phyloP scores from a whole-genome alignment of 2,329 filamentous ascomycete genomes.

The Macrophomina tecta region DNA sequence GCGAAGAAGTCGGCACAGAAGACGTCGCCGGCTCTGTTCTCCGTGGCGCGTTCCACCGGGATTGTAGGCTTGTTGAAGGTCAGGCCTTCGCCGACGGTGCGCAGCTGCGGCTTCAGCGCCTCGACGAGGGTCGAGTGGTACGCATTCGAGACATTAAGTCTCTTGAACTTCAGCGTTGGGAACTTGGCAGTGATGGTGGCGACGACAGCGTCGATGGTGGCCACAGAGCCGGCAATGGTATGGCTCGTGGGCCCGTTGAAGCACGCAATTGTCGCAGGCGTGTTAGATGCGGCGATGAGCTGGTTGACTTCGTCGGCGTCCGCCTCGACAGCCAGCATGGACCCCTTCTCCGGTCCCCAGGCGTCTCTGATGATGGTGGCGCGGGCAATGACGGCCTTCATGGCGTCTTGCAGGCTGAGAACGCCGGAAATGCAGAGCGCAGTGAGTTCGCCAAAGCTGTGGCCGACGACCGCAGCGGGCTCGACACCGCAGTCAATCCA shows the following conservation, averaged over 20 bases:
- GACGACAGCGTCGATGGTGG: slow-evolving; percentile 40
- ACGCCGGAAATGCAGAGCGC: slow-evolving; percentile 24
- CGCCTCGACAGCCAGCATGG: slow-evolving; percentile 35
- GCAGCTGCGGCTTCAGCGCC: slow-evolving; percentile 33
- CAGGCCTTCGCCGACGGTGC: slow-evolving; percentile 36
- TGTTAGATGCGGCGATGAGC: background rate
- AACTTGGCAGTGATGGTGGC: slow-evolving; percentile 12
- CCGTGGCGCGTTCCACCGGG: slow-evolving; percentile 38
- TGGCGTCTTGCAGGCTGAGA: slow-evolving; percentile 12
- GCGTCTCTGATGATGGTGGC: slow-evolving; percentile 26
- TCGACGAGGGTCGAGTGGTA: slow-evolving; percentile 56
- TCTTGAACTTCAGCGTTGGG: slow-evolving; percentile 41
- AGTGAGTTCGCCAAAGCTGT: slow-evolving; percentile 28
- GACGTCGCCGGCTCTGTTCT: slow-evolving; percentile 1
- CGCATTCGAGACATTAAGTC: slow-evolving; percentile 54
- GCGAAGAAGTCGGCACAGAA: slow-evolving; percentile 33
- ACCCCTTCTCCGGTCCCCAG: slow-evolving; percentile 36
- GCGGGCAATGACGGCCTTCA: slow-evolving; percentile 10
- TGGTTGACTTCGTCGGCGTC: background rate
- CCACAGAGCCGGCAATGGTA: slow-evolving; percentile 48
- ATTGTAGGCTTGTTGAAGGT: slow-evolving; percentile 44
- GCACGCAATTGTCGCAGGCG: slow-evolving; percentile 50
- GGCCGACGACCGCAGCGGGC: slow-evolving; percentile 31
- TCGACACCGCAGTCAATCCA: slow-evolving; percentile 37
- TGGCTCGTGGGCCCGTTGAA: slow-evolving; percentile 53